Evolutionary conservation across 345 rosid species (phyloP).

Genomic region (Eucalyptus tenuipes): DNA sequence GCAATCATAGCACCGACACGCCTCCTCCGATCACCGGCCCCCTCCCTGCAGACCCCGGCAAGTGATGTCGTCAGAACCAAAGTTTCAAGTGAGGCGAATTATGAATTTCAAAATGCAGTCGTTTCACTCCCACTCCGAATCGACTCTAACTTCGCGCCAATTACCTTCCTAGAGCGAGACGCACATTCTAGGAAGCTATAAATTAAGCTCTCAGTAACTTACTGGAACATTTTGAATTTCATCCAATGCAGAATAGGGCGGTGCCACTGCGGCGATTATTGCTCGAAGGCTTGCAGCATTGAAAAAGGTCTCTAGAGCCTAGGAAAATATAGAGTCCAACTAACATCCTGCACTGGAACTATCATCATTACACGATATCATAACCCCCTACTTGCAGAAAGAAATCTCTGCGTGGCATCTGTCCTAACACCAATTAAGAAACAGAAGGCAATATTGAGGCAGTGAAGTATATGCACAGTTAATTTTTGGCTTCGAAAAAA

Average conservation of each 20-base stretch:
- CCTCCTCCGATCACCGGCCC: slow-evolving; percentile 67
- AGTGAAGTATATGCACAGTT: not conserved
- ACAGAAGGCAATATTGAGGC: not conserved
- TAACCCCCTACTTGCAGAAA: not conserved
- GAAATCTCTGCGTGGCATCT: not conserved
- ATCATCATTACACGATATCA: not conserved
- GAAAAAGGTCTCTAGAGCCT: not conserved
- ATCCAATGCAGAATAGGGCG: not conserved
- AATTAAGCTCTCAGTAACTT: not conserved
- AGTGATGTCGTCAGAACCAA: slow-evolving; percentile 65
- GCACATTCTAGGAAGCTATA: not conserved
- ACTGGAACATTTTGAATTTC: not conserved
- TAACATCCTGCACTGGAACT: not conserved
- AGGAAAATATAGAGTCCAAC: not conserved
- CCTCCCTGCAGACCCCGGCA: slow-evolving; percentile 57
- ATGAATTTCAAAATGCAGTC: not conserved
- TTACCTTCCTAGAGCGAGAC: not conserved
- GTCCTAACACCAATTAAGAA: not conserved
- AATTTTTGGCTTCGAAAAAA: not conserved
- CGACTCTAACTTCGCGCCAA: not conserved
- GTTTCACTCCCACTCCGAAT: not conserved
- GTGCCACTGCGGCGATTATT: not conserved
- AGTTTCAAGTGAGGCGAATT: slow-evolving; percentile 47
- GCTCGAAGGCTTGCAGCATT: not conserved
- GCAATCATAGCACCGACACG: slow-evolving; percentile 61